Evolutionary conservation across 2,329 filamentous ascomycete species (phyloP), one percentile per base, ranked within the genome.

Genomic region (Westerdykella sp.): DNA sequence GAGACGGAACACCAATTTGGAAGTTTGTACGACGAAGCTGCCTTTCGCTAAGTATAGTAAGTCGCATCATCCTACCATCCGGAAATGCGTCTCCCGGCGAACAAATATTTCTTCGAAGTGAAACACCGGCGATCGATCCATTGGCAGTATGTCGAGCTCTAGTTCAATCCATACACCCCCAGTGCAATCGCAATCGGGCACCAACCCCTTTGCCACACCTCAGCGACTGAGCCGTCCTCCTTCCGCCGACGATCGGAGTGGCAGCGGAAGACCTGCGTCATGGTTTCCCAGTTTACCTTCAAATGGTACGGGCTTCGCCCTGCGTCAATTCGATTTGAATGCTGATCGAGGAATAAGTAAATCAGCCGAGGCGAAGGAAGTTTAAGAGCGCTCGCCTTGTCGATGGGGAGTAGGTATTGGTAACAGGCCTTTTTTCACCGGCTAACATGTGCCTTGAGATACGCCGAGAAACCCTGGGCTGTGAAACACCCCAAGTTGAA

Each of bases 401-500:
- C 14, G 47, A 45, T 16, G 51, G 51, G 34, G 51, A 55, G 49
- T 49, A 44, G 2, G 48, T 28, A 30, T 10, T n/a, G 4, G 7
- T 13, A 2, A 37, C 16, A 4, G 5, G 22, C 23, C 16, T 6
- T 5, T 12, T 5, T 34, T 12, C 9, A 12, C 16, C 28, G 13
- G 18, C 32, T 44, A 23, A 39, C 39, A 39, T 16, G 3, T 9
- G 18, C 14, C 6, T 16, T 16, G 12, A 51, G 49, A 36, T 56
- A 55, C 39, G 50, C 50, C 35, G 52, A 57, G 32, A 57, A 55
- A 39, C 52, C 54, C 16, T 57, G 54, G 54, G 47, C 51, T 11
- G 31, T 40, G 12, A 57, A 57, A 34, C 53, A 55, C 34, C 50
- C 52, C 11, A 50, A 49, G 25, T 34, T 51, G 31, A 54, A 54